Conservation (phyloP, 2,329 filamentous ascomycete species). For the Ophiostoma perfectum region DNA sequence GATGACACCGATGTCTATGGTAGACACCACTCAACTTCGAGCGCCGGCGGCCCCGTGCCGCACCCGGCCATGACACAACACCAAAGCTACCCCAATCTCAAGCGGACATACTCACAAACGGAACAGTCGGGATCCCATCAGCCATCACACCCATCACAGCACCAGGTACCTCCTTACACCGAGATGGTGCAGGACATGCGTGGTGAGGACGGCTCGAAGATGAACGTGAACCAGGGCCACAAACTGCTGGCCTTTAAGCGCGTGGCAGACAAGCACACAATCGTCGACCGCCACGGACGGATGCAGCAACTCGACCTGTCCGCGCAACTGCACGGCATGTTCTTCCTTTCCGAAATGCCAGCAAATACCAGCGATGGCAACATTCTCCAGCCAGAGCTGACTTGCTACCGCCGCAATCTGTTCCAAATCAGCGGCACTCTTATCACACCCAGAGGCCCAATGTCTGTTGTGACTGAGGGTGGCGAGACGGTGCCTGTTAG, state of each 20-base stretch:
- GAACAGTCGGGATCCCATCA: constrained; percentile 33
- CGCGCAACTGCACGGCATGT: constrained; percentile 82
- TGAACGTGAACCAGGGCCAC: constrained; percentile 55
- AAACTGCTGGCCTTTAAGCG: constrained; percentile 56
- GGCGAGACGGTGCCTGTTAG: constrained; percentile 78
- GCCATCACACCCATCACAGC: constrained; percentile 11
- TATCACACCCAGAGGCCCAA: constrained; percentile 68
- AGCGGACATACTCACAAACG: constrained; percentile 53
- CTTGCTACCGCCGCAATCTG: constrained; percentile 90
- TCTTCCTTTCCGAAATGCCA: constrained; percentile 77
- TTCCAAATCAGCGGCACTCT: constrained; percentile 93
- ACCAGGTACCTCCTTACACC: constrained; percentile 44
- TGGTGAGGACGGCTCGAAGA: constrained; percentile 50
- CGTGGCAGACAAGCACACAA: constrained; percentile 54
- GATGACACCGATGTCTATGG: constrained; percentile 53
- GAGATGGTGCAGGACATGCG: constrained; percentile 58
- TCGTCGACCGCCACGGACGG: constrained; percentile 54
- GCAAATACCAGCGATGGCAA: constrained; percentile 54
- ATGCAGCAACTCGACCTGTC: constrained; percentile 58
- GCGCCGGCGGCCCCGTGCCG: constrained; percentile 18
- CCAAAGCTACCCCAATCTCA: constrained; percentile 51
- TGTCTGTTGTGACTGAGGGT: constrained; percentile 76
- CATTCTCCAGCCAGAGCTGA: constrained; percentile 70
- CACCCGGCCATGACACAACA: constrained; percentile 44
- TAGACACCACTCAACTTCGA: constrained; percentile 35